Evolutionary conservation across 345 rosid species (phyloP).

Genomic region (Murraya paniculata): DNA sequence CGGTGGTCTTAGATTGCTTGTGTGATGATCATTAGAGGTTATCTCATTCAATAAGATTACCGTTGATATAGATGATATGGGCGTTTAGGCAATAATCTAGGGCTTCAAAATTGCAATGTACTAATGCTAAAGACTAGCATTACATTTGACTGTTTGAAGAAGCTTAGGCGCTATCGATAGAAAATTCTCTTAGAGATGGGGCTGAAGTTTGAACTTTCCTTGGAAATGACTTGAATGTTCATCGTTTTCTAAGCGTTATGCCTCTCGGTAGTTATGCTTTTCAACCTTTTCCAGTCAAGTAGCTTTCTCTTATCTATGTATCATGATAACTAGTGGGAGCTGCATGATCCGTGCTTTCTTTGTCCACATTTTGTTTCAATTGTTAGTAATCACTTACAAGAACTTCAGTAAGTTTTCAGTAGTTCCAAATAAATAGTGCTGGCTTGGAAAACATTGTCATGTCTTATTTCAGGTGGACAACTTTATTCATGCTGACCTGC

Average conservation of each 20-base stretch:
- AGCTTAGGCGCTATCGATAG: background rate
- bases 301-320: background rate
- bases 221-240: background rate
- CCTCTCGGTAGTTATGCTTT: background rate
- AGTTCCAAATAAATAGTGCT: background rate
- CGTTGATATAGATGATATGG: background rate
- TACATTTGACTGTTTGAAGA: background rate
- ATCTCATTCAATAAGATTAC: background rate
- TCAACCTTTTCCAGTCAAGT: background rate
- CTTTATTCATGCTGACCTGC: conserved; percentile 98
- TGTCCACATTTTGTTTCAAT: background rate
- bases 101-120: background rate
- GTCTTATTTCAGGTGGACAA: conserved; percentile 79
- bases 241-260: background rate
- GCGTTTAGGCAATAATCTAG: background rate
- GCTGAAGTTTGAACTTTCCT: background rate
- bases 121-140: background rate
- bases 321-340: background rate
- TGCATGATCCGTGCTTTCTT: conserved; percentile 1
- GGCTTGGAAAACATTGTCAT: background rate
- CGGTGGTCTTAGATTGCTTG: background rate
- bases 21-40: background rate
- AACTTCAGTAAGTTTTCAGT: background rate
- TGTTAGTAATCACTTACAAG: background rate
- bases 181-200: background rate